Conservation (phyloP, 345 rosid genomes). For the Euphorbia tirucalli region DNA sequence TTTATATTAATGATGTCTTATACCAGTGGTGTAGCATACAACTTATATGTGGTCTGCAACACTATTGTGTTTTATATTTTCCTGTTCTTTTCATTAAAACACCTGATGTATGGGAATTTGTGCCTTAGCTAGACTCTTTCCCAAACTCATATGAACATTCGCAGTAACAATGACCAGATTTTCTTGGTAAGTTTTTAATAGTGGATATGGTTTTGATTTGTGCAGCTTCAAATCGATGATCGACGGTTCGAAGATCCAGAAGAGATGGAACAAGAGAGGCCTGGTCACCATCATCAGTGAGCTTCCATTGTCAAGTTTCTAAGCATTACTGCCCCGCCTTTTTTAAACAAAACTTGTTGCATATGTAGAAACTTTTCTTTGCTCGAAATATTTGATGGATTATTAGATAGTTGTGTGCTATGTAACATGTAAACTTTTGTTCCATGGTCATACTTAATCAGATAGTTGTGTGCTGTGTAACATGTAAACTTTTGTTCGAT, state of each 20-base stretch:
- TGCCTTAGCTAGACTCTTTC: not conserved
- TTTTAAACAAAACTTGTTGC: not conserved
- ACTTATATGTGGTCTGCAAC: not conserved
- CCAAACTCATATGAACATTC: not conserved
- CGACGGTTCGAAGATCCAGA: slow-evolving; percentile 93
- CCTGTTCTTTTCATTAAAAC: not conserved
- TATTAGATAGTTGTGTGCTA: too few relatives aligned
- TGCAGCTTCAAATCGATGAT: slow-evolving; percentile 84
- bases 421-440: not conserved
- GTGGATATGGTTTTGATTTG: not conserved
- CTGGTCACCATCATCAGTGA: slow-evolving; percentile 30
- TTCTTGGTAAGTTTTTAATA: too few relatives aligned
- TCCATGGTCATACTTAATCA: too few relatives aligned
- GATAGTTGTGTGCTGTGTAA: too few relatives aligned
- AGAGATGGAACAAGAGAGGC: slow-evolving; percentile 59
- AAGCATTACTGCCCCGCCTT: not conserved
- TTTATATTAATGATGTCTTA: not conserved
- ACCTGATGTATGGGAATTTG: not conserved
- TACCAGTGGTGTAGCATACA: not conserved
- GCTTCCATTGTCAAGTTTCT: not conserved
- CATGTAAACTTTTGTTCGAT: too few relatives aligned
- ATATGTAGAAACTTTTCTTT: not conserved
- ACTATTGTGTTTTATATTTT: not conserved
- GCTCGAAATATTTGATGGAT: not conserved
- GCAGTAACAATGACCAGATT: not conserved